A percentile compares a stretch with the other conserved stretches of the same genome.
Conservation (phyloP, 78 protist genomes). For the Tieghemostelium lacteum region DNA sequence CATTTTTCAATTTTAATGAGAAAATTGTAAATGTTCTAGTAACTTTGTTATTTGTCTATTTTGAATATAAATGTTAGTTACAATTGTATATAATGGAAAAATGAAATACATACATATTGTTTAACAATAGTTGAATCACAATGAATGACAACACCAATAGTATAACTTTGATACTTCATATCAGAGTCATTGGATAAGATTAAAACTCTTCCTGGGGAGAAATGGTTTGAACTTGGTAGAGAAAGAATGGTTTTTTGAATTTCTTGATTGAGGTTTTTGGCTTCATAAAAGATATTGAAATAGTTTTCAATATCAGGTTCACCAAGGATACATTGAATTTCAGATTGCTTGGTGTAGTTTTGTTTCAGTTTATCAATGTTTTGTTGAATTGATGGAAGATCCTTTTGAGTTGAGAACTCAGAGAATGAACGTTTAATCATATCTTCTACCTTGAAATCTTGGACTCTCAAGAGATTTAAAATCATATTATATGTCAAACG, state of each 20-base stretch:
- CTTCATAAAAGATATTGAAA: slow-evolving; percentile 18
- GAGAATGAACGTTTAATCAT: slow-evolving; percentile 91
- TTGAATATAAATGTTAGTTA: too few species aligned
- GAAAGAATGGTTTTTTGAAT: slow-evolving; percentile 50
- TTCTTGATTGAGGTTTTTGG: not conserved
- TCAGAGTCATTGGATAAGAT: not conserved
- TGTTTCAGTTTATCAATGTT: not conserved
- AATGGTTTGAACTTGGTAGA: slow-evolving; percentile 12
- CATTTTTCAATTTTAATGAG: slow-evolving; percentile 1
- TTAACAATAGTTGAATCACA: not conserved
- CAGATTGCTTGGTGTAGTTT: slow-evolving; percentile 1
- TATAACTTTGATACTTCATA: not conserved
- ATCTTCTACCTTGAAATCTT: slow-evolving; percentile 91
- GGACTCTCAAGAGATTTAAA: slow-evolving; percentile 91
- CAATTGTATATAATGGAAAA: too few species aligned
- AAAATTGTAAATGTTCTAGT: slow-evolving; percentile 24
- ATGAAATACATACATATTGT: too few species aligned
- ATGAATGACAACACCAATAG: slow-evolving; percentile 24
- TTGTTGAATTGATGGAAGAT: slow-evolving; percentile 40
- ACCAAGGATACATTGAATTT: slow-evolving; percentile 73
- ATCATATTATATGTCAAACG: slow-evolving; percentile 96
- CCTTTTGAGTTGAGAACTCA: slow-evolving; percentile 81
- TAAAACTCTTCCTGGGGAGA: slow-evolving; percentile 26
- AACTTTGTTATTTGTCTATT: slow-evolving; percentile 2
- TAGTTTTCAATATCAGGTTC: slow-evolving; percentile 85